These are phyloP conservation scores for Penicillium vulpinum DNA, from an alignment of 2,329 filamentous ascomycete genomes.

Conservation along the genomic window DNA sequence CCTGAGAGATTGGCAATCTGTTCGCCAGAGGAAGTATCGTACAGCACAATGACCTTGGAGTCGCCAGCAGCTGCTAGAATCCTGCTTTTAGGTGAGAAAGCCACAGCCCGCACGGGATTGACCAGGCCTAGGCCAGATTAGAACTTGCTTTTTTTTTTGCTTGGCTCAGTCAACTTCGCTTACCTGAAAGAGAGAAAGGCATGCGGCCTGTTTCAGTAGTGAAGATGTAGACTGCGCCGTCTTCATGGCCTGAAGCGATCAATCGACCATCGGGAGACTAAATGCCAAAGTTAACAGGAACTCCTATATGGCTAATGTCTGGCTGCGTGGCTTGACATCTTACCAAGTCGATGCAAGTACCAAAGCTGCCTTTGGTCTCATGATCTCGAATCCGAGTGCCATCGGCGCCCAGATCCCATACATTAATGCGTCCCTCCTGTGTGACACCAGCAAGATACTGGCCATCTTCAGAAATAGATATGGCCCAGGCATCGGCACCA, in stretches of 20 bases:
- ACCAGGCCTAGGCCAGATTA: conserved; percentile 65
- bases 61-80: conserved; percentile 89
- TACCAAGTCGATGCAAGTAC: conserved; percentile 79
- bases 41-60: conserved; percentile 82
- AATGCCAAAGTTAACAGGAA: neutral
- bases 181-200: conserved; percentile 79
- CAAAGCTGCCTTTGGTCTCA: conserved; percentile 91
- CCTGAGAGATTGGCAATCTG: conserved; percentile 82
- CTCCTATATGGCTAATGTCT: neutral
- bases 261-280: conserved; percentile 73
- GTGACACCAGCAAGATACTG: conserved; percentile 83
- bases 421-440: conserved; percentile 81
- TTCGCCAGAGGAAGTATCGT: conserved; percentile 89
- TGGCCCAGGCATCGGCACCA: conserved; percentile 78
- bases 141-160: neutral
- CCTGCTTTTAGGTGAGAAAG: conserved; percentile 83
- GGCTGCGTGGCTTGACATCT: conserved; percentile 17
- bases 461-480: conserved; percentile 81
- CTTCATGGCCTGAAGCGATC: conserved; percentile 91
- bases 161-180: conserved; percentile 18
- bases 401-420: conserved; percentile 70
- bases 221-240: conserved; percentile 89
- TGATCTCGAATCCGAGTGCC: conserved; percentile 72
- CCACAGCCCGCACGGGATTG: conserved; percentile 79
- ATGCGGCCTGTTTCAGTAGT: conserved; percentile 86